Evolutionary conservation across 2,329 filamentous ascomycete genomes (phyloP), one percentile per base, ranked within the genome.

Genomic region (Trichoderma asperellum): DNA sequence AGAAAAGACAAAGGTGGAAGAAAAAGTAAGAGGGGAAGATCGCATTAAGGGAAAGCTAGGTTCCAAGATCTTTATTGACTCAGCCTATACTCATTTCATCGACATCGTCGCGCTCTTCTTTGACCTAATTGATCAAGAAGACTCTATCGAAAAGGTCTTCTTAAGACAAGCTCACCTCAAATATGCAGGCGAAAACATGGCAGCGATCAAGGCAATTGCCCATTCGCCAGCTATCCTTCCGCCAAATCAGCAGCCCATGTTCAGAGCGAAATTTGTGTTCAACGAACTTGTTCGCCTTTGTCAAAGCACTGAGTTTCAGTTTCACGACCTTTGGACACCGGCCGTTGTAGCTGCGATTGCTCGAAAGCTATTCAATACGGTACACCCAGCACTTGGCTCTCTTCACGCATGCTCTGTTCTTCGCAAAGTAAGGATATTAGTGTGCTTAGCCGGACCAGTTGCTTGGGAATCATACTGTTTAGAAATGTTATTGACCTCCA

Each of bases 341-440:
- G 86, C 91, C 4, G 82, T 94, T 52, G 89, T 94, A 62, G 87
- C 90, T 0, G 91, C 89, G 70, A 86, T 96, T 32, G 89, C 92
- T 65, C 89, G 96, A 63, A 90, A 87, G 72, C 85, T 99, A 2
- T 83, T 99, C 67, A 91, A 93, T 76, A 91, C 90, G 1, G 91
- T 97, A 21, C 90, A 96, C 75, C 87, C 91, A 24, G 92, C 94
- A 0, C 82, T 98, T 6, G 96, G 96, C 0, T 92, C 96, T 24
- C 83, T 97, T 5, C 92, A 97, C 78, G 91, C 92, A 47, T 96
- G 93, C 77, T 91, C 93, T 1, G 89, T 97, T 4, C 86, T 99
- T 63, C 90, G 94, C 49, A 97, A 96, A 76, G 86, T 98, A 58
- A 87, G 94, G 40, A 87, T 97, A 10, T 81, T 98, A 18, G 86